These are phyloP conservation scores for Monosporascus sp. DNA, from an alignment of 2,329 filamentous ascomycete genomes.

Conservation along the genomic window DNA sequence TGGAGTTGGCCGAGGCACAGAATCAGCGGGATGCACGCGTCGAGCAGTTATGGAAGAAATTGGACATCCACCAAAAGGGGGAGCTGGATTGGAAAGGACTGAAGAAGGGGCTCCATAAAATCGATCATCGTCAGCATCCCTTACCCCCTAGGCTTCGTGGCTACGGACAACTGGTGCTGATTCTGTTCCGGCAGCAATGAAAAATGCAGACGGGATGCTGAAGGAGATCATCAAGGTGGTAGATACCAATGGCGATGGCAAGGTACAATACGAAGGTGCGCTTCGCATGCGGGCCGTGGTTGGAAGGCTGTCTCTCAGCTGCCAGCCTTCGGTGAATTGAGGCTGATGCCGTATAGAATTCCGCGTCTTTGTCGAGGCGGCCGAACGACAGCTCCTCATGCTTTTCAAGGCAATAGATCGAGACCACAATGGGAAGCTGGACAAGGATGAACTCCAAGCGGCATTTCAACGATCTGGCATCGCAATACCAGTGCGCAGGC, in stretches of 20 bases:
- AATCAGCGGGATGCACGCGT: constrained; percentile 77
- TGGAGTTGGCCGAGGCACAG: constrained; percentile 71
- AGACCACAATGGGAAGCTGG: constrained; percentile 79
- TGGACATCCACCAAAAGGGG: constrained; percentile 72
- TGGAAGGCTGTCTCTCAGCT: neutral
- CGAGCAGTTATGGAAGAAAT: constrained; percentile 74
- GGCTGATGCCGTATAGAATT: constrained; percentile 61
- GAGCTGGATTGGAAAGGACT: constrained; percentile 81
- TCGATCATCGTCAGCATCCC: constrained; percentile 76
- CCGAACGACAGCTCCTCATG: constrained; percentile 74
- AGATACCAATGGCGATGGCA: constrained; percentile 81
- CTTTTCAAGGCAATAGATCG: constrained; percentile 86
- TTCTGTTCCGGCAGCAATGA: constrained; percentile 52
- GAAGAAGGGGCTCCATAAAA: constrained; percentile 76
- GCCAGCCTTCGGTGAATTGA: constrained; percentile 2
- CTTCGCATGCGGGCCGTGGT: no score
- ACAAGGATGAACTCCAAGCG: constrained; percentile 74
- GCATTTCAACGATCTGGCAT: constrained; percentile 79
- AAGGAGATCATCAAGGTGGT: constrained; percentile 75
- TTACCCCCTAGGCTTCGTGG: constrained; percentile 1
- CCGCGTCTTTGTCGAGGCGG: constrained; percentile 77
- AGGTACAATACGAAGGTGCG: constrained; percentile 82
- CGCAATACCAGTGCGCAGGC: constrained; percentile 67
- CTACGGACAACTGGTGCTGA: constrained; percentile 10
- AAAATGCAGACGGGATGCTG: constrained; percentile 86